Percentiles rank a stretch among this genome's conserved stretches.
Conservation (phyloP, 805 yeast genomes). For the Candida orba region DNA sequence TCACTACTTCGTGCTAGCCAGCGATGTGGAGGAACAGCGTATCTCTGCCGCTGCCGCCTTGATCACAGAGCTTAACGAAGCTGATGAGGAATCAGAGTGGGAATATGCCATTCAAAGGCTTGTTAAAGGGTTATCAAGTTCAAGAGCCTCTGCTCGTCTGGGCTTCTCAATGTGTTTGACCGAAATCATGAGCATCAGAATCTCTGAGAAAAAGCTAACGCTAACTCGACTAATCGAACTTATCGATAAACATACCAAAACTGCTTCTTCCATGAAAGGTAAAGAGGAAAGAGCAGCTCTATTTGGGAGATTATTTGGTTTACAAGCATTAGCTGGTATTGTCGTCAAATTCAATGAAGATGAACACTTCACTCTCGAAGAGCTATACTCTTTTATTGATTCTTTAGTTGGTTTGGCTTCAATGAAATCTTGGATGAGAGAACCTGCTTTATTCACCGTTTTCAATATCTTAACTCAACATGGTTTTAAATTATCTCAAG, state of each 20-base stretch:
- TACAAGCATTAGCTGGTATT: conserved; percentile 60
- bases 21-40: conserved; percentile 69
- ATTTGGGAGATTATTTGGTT: conserved; percentile 81
- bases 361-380: conserved; percentile 10
- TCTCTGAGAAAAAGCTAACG: conserved; percentile 28
- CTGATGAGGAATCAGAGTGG: conserved; percentile 53
- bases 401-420: conserved; percentile 50
- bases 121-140: conserved; percentile 72
- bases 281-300: conserved; percentile 72
- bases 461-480: conserved; percentile 40
- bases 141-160: conserved; percentile 75
- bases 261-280: conserved; percentile 50
- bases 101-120: conserved; percentile 73
- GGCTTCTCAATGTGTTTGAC: conserved; percentile 87
- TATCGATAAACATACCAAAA: conserved; percentile 30
- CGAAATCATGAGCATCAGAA: conserved; percentile 44
- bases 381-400: conserved; percentile 35
- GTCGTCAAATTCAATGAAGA: conserved; percentile 6
- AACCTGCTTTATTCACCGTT: conserved; percentile 68
- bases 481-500: conserved; percentile 16
- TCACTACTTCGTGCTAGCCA: conserved; percentile 68
- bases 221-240: conserved; percentile 31
- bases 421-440: conserved; percentile 78
- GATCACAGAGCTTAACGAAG: conserved; percentile 48
- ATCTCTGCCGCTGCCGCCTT: conserved; percentile 62